Conservation (phyloP, 192 early-diverging fungal species). For the Pilaira anomala region DNA sequence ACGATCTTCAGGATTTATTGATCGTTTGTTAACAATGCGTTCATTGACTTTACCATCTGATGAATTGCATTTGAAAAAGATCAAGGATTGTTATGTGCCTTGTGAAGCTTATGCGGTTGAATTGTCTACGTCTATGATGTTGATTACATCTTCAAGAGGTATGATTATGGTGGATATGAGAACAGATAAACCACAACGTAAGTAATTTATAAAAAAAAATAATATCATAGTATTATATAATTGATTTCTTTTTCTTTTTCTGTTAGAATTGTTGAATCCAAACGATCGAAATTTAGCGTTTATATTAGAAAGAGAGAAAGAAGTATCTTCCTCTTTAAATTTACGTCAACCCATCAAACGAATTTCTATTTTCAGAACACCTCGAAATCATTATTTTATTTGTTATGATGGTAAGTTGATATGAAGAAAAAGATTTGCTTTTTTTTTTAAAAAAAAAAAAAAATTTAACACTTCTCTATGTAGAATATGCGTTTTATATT, state of each 20-base stretch:
- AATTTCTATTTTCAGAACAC: conserved; percentile 77
- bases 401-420: conserved; percentile 88
- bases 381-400: conserved; percentile 77
- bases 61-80: conserved; percentile 44
- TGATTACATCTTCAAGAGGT: conserved; percentile 85
- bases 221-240: neutral
- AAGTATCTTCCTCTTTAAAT: conserved; percentile 10
- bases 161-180: conserved; percentile 91
- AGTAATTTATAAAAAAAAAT: neutral
- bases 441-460: neutral
- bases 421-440: conserved; percentile 51
- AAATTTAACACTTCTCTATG: neutral
- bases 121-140: conserved; percentile 77
- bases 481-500: conserved; percentile 91
- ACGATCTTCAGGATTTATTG: conserved; percentile 66
- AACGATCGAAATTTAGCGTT: conserved; percentile 77
- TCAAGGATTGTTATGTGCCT: conserved; percentile 92
- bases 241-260: conserved; percentile 30
- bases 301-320: conserved; percentile 74
- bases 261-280: conserved; percentile 72
- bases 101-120: conserved; percentile 82
- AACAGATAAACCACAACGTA: conserved; percentile 74
- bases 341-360: conserved; percentile 56
- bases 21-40: conserved; percentile 12
- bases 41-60: conserved; percentile 40